A percentile compares a stretch with the other conserved stretches of the same genome.
Evolutionary conservation across 352 stramenopile genomes (phyloP).

Genomic region (Globisporangium parvum): DNA sequence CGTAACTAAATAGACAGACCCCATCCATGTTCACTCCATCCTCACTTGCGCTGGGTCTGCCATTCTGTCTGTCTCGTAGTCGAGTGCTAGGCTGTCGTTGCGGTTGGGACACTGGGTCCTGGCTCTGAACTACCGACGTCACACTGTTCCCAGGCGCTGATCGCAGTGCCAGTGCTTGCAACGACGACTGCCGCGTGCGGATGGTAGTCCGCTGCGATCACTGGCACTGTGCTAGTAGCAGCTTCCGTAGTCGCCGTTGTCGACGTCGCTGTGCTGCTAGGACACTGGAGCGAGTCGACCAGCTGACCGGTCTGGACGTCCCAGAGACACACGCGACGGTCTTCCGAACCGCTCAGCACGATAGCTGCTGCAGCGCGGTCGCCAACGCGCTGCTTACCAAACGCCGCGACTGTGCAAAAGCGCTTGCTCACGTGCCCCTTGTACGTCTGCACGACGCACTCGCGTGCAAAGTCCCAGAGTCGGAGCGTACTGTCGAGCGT

Average conservation of each 20-base stretch:
- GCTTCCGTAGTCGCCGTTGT: slow-evolving; percentile 4
- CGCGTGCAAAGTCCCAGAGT: slow-evolving; percentile 85
- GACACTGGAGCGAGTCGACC: slow-evolving; percentile 16
- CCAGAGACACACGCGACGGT: slow-evolving; percentile 90
- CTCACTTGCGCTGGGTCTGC: no score
- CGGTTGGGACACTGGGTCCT: neutral
- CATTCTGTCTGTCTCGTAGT: neutral
- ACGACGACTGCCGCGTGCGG: slow-evolving; percentile 53
- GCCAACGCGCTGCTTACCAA: slow-evolving; percentile 19
- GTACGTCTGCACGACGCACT: slow-evolving; percentile 63
- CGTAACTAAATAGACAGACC: slow-evolving; percentile 46
- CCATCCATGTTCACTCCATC: slow-evolving; percentile 2
- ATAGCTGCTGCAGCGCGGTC: slow-evolving; percentile 18
- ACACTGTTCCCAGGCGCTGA: slow-evolving; percentile 38
- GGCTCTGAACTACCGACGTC: neutral
- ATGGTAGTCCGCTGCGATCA: slow-evolving; percentile 87
- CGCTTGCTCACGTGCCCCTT: slow-evolving; percentile 69
- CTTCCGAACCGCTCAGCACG: slow-evolving; percentile 90
- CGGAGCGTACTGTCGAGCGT: slow-evolving; percentile 89
- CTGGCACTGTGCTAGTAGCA: slow-evolving; percentile 66
- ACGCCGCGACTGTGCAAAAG: slow-evolving; percentile 86
- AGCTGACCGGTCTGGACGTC: slow-evolving; percentile 82
- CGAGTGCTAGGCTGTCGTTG: neutral
- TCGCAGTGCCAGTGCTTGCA: slow-evolving; percentile 74
- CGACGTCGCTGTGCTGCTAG: neutral